phyloP scores from a whole-genome alignment of 345 rosid genomes.

The Angophora floribunda region DNA sequence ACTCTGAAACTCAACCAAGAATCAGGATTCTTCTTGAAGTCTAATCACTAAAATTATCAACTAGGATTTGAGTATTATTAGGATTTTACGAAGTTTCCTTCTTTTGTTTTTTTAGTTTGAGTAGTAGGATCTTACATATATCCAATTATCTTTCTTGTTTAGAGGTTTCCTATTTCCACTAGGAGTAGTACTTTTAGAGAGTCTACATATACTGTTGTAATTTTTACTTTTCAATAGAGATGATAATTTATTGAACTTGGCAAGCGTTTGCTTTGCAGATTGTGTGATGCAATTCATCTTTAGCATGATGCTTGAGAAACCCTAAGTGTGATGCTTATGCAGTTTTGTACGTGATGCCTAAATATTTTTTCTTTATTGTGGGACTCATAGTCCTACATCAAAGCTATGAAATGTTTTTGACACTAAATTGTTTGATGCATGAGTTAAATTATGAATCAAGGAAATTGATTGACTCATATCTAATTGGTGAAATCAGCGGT shows the following conservation, averaged over 20 bases:
- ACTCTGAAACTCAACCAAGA: not conserved
- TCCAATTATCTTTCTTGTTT: not conserved
- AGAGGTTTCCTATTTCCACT: not conserved
- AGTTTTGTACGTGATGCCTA: not conserved
- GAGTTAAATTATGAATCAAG: not conserved
- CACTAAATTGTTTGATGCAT: not conserved
- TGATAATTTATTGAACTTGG: not conserved
- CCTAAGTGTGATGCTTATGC: not conserved
- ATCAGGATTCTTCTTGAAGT: not conserved
- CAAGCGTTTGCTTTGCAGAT: not conserved
- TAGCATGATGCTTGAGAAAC: not conserved
- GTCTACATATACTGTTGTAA: too few species aligned
- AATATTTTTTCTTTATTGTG: not conserved
- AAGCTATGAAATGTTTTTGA: not conserved
- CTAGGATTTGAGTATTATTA: not conserved
- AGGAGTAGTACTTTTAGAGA: too few species aligned
- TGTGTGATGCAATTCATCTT: not conserved
- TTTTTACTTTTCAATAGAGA: not conserved
- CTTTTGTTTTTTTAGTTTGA: not conserved
- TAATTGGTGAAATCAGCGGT: accelerated
- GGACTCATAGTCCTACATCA: not conserved
- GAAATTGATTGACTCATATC: not conserved
- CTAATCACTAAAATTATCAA: not conserved
- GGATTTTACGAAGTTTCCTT: not conserved
- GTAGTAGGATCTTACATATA: not conserved